Percentiles rank a stretch among this genome's conserved stretches.
These are phyloP conservation scores for Penicillium sp. DNA, from an alignment of 2,329 filamentous ascomycete species.

Conservation along the genomic window DNA sequence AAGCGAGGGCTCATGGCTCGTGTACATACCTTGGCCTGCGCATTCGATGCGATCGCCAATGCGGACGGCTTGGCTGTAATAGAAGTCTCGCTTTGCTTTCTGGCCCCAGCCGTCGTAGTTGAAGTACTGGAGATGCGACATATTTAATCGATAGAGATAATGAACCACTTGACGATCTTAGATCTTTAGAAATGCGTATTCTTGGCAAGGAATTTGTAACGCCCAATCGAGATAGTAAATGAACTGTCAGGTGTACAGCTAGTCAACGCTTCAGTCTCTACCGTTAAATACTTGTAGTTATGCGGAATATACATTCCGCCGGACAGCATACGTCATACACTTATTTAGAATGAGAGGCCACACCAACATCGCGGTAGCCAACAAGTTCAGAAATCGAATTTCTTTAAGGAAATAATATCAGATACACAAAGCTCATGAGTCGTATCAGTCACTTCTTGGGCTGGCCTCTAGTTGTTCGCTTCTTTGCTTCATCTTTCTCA, in stretches of 20 bases:
- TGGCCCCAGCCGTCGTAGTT: constrained; percentile 42
- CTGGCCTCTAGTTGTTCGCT: no score
- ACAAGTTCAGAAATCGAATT: no score
- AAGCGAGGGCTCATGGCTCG: neutral
- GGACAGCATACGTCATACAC: neutral
- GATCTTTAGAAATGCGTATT: neutral
- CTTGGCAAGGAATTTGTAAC: neutral
- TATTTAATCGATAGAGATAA: constrained; percentile 14
- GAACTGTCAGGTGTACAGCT: neutral
- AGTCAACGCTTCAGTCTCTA: neutral
- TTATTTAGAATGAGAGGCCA: neutral
- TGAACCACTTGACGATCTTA: neutral
- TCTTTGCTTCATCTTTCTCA: no score
- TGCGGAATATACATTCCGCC: neutral
- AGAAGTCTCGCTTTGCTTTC: constrained; percentile 30
- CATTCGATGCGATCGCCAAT: constrained; percentile 49
- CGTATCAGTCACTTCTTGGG: no score
- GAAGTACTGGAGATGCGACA: constrained; percentile 41
- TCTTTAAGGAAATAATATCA: no score
- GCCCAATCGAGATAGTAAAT: neutral
- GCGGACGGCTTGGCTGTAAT: constrained; percentile 51
- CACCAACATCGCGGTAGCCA: neutral
- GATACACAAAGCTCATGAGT: no score
- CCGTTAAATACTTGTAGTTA: neutral
- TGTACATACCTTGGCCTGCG: constrained; percentile 24